phyloP scores from a whole-genome alignment of 208 protist genomes.

The Crithidia mellificae region DNA sequence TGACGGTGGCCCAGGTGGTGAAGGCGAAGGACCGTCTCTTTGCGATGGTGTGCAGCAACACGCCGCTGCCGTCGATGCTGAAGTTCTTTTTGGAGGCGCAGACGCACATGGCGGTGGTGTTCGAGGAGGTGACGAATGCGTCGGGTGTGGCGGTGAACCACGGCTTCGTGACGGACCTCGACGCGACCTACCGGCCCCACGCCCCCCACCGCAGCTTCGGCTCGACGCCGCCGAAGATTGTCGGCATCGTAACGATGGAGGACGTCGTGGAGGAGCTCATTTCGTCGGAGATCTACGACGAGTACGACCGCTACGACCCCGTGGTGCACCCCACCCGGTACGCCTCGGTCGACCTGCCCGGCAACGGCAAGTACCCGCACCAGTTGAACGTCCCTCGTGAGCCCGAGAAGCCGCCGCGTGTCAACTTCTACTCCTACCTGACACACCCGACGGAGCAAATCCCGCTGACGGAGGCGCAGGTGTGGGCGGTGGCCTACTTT shows the following conservation, averaged over 20 bases:
- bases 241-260: constrained; percentile 88
- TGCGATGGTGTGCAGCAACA: constrained; percentile 58
- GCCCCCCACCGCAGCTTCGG: constrained; percentile 21
- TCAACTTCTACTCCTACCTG: constrained; percentile 91
- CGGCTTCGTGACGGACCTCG: constrained; percentile 15
- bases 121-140: constrained; percentile 35
- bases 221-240: constrained; percentile 26
- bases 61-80: constrained; percentile 72
- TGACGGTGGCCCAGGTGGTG: constrained; percentile 77
- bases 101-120: constrained; percentile 88
- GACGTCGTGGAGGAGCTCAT: constrained; percentile 89
- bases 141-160: background rate
- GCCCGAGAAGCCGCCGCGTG: constrained; percentile 62
- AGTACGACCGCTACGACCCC: constrained; percentile 81
- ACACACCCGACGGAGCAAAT: constrained; percentile 51
- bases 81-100: constrained; percentile 81
- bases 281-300: constrained; percentile 88
- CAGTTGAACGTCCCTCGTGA: constrained; percentile 36
- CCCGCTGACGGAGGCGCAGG: constrained; percentile 74
- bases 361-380: constrained; percentile 17
- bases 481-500: constrained; percentile 87
- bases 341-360: constrained; percentile 16
- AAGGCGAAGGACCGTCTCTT: constrained; percentile 62
- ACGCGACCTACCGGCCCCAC: constrained; percentile 14
- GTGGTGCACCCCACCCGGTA: constrained; percentile 25